phyloP scores from a whole-genome alignment of 2,329 filamentous ascomycete species.

The Knufia petricola region DNA sequence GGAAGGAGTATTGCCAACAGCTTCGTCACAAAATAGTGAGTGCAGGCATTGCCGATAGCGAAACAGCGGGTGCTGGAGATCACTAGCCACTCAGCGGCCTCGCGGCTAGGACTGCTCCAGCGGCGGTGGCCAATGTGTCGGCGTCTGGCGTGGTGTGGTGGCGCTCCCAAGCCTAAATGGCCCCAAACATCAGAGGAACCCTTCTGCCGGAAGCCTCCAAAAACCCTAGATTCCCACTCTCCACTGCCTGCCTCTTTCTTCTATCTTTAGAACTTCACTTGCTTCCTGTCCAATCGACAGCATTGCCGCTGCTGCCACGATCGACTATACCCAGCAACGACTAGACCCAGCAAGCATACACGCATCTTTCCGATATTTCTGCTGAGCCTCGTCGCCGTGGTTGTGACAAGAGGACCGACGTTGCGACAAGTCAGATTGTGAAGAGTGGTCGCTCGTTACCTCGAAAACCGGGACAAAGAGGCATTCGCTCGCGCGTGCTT shows the following conservation, averaged over 20 bases:
- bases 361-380: neutral
- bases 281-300: conserved; percentile 8
- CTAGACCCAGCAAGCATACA: neutral
- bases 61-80: no score
- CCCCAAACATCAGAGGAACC: neutral
- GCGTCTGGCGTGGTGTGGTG: neutral
- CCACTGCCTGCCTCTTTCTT: conserved; percentile 15
- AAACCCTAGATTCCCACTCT: conserved; percentile 10
- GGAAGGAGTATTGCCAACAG: neutral
- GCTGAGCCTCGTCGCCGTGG: conserved; percentile 4
- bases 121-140: neutral
- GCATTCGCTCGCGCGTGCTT: neutral
- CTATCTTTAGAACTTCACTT: conserved; percentile 23
- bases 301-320: conserved; percentile 1
- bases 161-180: neutral
- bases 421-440: no score
- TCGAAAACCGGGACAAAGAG: conserved; percentile 4
- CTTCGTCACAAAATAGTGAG: no score
- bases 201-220: neutral
- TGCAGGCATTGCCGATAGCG: no score
- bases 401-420: neutral
- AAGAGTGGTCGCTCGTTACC: neutral
- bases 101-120: neutral
- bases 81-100: neutral
- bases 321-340: neutral